Evolutionary conservation across 148 eudicot species (phyloP).

Genomic region (Vaccinium vitisidaea): DNA sequence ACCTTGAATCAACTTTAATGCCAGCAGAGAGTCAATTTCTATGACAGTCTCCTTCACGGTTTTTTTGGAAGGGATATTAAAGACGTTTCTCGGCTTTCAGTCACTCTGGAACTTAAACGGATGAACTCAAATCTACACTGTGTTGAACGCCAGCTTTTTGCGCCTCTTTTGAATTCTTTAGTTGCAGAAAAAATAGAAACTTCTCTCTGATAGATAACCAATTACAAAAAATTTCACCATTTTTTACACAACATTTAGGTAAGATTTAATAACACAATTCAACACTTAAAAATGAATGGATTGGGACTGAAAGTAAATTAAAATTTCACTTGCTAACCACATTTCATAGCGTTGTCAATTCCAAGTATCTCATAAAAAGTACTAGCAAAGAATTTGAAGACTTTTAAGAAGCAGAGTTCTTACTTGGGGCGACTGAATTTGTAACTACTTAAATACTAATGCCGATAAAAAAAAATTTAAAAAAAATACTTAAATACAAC

Average conservation of each 20-base stretch:
- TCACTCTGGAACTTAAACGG: not conserved
- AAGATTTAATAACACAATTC: not conserved
- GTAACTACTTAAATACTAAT: not conserved
- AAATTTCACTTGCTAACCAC: not conserved
- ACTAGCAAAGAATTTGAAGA: not conserved
- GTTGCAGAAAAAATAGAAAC: not conserved
- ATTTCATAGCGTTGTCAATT: too few species aligned
- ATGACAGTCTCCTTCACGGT: not conserved
- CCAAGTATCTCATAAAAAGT: not conserved
- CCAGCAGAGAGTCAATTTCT: too few species aligned
- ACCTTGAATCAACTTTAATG: not conserved
- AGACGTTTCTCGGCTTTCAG: not conserved
- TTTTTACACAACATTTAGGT: too few species aligned
- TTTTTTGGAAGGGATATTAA: too few species aligned
- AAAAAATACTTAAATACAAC: not conserved
- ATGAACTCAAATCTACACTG: not conserved
- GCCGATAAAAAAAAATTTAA: too few species aligned
- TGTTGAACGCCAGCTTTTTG: not conserved
- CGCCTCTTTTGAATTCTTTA: not conserved
- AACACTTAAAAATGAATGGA: too few species aligned
- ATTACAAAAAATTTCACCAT: not conserved
- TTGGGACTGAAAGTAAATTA: not conserved
- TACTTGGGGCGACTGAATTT: too few species aligned
- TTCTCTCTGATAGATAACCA: not conserved
- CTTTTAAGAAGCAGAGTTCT: not conserved